phyloP scores from a whole-genome alignment of 495 filamentous ascomycete genomes.

The Lindgomyces ingoldianus region DNA sequence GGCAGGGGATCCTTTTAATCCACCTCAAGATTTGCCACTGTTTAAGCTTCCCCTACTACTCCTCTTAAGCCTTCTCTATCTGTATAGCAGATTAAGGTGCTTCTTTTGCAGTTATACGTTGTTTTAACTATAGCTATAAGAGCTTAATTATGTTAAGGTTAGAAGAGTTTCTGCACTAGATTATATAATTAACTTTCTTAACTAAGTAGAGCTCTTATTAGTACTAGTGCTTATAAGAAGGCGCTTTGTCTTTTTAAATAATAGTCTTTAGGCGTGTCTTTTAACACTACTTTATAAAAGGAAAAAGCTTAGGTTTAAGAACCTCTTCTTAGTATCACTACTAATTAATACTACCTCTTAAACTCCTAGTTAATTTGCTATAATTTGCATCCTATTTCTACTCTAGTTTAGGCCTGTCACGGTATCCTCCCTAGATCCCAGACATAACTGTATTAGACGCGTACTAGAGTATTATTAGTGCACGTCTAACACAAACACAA shows the following conservation, averaged over 20 bases:
- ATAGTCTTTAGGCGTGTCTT: not conserved
- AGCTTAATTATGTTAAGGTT: slow-evolving; percentile 30
- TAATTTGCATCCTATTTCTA: slow-evolving; percentile 6
- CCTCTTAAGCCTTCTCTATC: not conserved
- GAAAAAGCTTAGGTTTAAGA: not conserved
- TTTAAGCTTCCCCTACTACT: not conserved
- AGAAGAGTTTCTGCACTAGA: slow-evolving; percentile 18
- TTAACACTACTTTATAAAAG: slow-evolving; percentile 1
- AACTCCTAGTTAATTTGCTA: not conserved
- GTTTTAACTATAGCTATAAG: slow-evolving; percentile 14
- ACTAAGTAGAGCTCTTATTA: not conserved
- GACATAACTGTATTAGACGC: too few species aligned
- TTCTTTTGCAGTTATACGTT: slow-evolving; percentile 10
- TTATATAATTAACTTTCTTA: not conserved
- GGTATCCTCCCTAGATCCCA: too few species aligned
- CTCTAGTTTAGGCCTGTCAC: too few species aligned
- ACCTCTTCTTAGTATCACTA: slow-evolving; percentile 3
- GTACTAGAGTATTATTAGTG: too few species aligned
- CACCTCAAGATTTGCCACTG: slow-evolving; percentile 15
- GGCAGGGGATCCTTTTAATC: slow-evolving; percentile 23
- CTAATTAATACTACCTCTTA: not conserved
- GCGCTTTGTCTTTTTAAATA: slow-evolving; percentile 8
- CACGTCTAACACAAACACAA: too few species aligned
- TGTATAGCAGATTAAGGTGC: not conserved
- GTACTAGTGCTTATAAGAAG: not conserved